Conservation (phyloP, 2,329 filamentous ascomycete species). For the Pseudogymnoascus sp. region DNA sequence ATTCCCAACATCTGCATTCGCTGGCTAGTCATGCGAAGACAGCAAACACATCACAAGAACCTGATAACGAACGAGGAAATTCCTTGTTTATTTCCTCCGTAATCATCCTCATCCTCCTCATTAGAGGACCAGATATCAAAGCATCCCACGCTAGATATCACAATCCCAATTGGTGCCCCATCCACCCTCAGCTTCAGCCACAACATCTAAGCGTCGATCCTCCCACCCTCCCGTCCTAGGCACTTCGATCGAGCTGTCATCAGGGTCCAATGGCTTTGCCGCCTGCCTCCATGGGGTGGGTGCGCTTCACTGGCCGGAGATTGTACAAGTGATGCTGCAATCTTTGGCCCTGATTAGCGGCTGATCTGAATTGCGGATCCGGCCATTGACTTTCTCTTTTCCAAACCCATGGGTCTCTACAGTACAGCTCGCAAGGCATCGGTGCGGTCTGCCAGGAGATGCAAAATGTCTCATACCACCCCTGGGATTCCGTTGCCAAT, state of each 20-base stretch:
- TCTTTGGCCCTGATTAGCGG: background rate
- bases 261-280: background rate
- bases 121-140: background rate
- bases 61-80: background rate
- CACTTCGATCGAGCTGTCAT: background rate
- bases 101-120: background rate
- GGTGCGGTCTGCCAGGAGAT: background rate
- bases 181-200: background rate
- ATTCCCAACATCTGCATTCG: background rate
- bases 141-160: background rate
- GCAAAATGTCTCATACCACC: background rate
- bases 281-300: constrained; percentile 5
- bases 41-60: background rate
- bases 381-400: background rate
- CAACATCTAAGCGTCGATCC: background rate
- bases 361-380: background rate
- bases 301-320: background rate
- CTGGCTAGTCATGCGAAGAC: background rate
- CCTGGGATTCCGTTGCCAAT: background rate
- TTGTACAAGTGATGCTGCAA: background rate
- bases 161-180: background rate
- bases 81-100: background rate
- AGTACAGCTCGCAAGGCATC: background rate
- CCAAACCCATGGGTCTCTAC: background rate
- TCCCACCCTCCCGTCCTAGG: background rate